Percentiles rank a stretch among this genome's conserved stretches.
phyloP scores from a whole-genome alignment of 2,329 filamentous ascomycete species.

The Juglanconis sp. region DNA sequence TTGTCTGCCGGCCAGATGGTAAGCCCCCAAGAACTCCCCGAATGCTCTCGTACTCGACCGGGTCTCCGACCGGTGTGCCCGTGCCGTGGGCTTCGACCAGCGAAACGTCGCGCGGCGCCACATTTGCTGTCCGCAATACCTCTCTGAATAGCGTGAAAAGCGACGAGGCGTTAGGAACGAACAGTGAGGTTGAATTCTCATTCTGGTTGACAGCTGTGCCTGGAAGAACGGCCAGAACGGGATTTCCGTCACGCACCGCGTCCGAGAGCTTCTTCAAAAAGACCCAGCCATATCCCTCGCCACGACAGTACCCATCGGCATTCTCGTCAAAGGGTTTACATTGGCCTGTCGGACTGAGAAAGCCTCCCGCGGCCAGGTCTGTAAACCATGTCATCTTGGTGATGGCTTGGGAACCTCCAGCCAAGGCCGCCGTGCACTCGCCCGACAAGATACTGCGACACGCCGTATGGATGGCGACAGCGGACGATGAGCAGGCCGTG shows the following conservation, averaged over 20 bases:
- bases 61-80: conserved; percentile 39
- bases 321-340: conserved; percentile 30
- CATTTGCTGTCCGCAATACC: conserved; percentile 24
- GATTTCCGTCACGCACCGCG: conserved; percentile 45
- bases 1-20: background rate
- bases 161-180: conserved; percentile 22
- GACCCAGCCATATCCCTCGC: conserved; percentile 42
- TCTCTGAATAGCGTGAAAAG: conserved; percentile 27
- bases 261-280: conserved; percentile 44
- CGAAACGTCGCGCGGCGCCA: conserved; percentile 24
- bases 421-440: conserved; percentile 29
- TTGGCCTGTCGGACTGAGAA: conserved; percentile 28
- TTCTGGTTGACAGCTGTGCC: conserved; percentile 38
- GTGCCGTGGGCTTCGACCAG: conserved; percentile 40
- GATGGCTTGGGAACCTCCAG: conserved; percentile 30
- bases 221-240: conserved; percentile 36
- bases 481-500: conserved; percentile 35
- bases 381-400: conserved; percentile 22
- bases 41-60: conserved; percentile 29
- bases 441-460: conserved; percentile 25
- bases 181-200: conserved; percentile 30
- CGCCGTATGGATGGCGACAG: conserved; percentile 36
- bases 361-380: conserved; percentile 27
- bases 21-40: conserved; percentile 25
- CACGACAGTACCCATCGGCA: conserved; percentile 49